Evolutionary conservation across 2,329 filamentous ascomycete genomes (phyloP).

Genomic region (Sarocladium kiliense): DNA sequence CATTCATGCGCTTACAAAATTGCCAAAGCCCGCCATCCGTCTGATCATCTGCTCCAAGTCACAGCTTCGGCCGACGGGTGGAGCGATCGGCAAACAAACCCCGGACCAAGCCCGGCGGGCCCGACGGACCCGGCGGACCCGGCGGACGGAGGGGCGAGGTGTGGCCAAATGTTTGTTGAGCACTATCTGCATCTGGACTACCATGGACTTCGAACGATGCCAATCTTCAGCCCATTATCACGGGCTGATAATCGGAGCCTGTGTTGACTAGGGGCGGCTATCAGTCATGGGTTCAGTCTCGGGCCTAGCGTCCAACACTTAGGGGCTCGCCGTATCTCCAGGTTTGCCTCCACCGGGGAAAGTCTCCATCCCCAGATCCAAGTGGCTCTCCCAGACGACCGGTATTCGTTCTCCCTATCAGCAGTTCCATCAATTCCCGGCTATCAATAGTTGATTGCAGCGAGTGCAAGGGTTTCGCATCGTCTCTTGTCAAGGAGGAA

Average conservation of each 20-base stretch:
- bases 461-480: too few relatives aligned
- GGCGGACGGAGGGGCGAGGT: background rate
- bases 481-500: too few relatives aligned
- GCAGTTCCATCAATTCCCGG: background rate
- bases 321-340: background rate
- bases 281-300: background rate
- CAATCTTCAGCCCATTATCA: too few relatives aligned
- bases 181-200: too few relatives aligned
- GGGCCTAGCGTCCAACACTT: background rate
- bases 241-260: too few relatives aligned
- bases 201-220: background rate
- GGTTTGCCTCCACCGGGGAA: background rate
- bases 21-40: too few relatives aligned
- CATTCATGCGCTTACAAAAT: too few relatives aligned
- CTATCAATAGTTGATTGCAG: too few relatives aligned
- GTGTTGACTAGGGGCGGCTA: background rate
- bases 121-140: background rate
- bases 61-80: background rate
- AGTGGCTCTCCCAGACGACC: background rate
- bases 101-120: background rate
- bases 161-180: too few relatives aligned
- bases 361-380: background rate
- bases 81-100: background rate
- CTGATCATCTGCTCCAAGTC: too few relatives aligned
- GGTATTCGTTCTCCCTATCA: background rate